Percentiles rank a stretch among this genome's conserved stretches.
Conservation (phyloP, 129 eudicot genomes). For the Flaveria ramosissima region DNA sequence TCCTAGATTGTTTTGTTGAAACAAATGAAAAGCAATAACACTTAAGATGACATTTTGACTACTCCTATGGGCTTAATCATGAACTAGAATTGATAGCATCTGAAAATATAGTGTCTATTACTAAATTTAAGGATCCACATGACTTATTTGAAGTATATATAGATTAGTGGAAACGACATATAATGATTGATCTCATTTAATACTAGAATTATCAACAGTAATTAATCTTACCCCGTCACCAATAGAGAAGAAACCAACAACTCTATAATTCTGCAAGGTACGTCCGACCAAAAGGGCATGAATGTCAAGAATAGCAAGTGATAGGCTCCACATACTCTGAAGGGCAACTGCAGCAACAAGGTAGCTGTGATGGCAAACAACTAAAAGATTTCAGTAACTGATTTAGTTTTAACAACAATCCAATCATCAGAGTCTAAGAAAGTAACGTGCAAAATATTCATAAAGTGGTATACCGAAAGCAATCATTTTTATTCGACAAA, state of each 20-base stretch:
- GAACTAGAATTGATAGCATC: background rate
- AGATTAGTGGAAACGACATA: background rate
- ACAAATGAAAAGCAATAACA: background rate
- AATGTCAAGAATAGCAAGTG: conserved; percentile 66
- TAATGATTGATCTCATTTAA: conserved; percentile 8
- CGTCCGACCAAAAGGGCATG: conserved; percentile 89
- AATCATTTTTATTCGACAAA: background rate
- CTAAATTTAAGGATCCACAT: too few species aligned
- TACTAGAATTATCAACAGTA: background rate
- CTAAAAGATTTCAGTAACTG: conserved; percentile 8
- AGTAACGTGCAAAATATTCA: conserved; percentile 13
- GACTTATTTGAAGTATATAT: background rate
- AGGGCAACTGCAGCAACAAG: conserved; percentile 87
- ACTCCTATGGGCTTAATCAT: background rate
- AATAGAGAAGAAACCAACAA: conserved; percentile 66
- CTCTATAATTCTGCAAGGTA: conserved; percentile 66
- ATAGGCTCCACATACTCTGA: conserved; percentile 91
- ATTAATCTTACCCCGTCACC: conserved; percentile 81
- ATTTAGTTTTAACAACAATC: conserved; percentile 1
- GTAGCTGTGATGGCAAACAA: conserved; percentile 55
- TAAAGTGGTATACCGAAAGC: background rate
- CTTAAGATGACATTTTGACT: background rate
- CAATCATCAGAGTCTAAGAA: background rate
- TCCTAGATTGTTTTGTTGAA: background rate
- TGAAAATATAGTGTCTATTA: background rate